Base-by-base conservation (phyloP, 345 rosid species). In the Capsella bursapastoris region DNA sequence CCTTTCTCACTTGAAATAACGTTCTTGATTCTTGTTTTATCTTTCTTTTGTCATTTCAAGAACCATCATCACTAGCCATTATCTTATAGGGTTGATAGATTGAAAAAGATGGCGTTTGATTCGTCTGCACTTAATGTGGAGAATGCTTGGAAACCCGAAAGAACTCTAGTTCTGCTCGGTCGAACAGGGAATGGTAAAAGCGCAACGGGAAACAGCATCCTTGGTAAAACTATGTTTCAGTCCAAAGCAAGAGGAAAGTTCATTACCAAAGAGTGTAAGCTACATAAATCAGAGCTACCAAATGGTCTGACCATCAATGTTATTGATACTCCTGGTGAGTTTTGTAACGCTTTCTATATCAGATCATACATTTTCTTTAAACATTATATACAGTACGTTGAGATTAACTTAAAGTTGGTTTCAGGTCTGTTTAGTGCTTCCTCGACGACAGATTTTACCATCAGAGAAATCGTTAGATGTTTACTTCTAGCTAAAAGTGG, bases 131-230 rank as follows among this genome's bases (percentile, higher is more conserved):
- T 64, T 9, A 14, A 32, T 1, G 74, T 75, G 45, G 72, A 74
- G 25, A 50, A 57, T 66, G 59, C 5, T 32, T 52, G 73, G 48
- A 74, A 74, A 66, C 62, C 74, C 34, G 69, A 68, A 61, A 75
- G 74, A 68, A 75, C 74, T 34, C 64, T 75, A 28, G 97, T 94
- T 58, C 72, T 93, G 51, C 90, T 93, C 47, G 98, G 98, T 15
- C 90, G 89, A 45, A 89, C 98, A 0, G 98, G 98, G 5, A 93
- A 91, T 16, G 98, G 98, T 2, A 91, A 93, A 69, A 93, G 98
- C 74, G 97, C 98, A 1, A 93, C 98, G 0, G 98, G 98, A 8
- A 93, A 93, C 64, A 88, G 85, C 70, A 88, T 93, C 70, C 80
- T 93, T 7, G 96, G 96, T 44, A 71, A 80, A 59, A 83, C 59